Base-by-base conservation (phyloP, 2,329 filamentous ascomycete species). In the Colletotrichum sp. region DNA sequence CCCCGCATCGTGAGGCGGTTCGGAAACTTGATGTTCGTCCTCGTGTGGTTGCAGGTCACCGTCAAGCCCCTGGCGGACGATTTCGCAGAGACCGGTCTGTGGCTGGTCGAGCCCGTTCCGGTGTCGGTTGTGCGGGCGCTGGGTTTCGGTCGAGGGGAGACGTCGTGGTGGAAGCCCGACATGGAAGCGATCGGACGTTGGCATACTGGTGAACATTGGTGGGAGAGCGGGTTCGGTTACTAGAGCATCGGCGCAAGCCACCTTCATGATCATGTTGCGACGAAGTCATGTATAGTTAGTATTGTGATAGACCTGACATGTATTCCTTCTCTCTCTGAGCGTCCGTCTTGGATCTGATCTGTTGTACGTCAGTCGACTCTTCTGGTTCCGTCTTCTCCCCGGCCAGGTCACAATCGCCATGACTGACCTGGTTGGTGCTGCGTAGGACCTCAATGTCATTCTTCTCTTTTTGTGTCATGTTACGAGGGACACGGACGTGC, bases 41-140 rank as follows among this genome's bases (percentile, higher is more conserved):
- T 92, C 7, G 79, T 82, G 0, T 98, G 95, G 95, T 85, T 98
- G 76, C 91, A 92, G 71, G 82, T 87, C 19, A 96, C 95, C 0
- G 90, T 90, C 1, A 88, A 88, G 55, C 83, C 92, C 44, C 88
- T 98, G n/a, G 87, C 92, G 13, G 92, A 98, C 81, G 96, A 98
- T 80, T 92, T 98, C 82, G 90, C 93, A 0, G 88, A 89, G 13
- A 90, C 92, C 1, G 95, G 95, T 0, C 81, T 98, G 1, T 98
- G 95, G 94, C 84, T 98, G 16, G 92, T 92, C 77, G 95, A 98
- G 83, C 95, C 95, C 0, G 85, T 98, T n/a, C 95, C 96, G 0
- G 78, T 96, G 11, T 98, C 95, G 70, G 81, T 90, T 1, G 81
- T 96, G n/a, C 88, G 95, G 30, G 90, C 89, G 3, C 39, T 96